Evolutionary conservation across 345 rosid genomes (phyloP).

Genomic region (Clausena lansium): DNA sequence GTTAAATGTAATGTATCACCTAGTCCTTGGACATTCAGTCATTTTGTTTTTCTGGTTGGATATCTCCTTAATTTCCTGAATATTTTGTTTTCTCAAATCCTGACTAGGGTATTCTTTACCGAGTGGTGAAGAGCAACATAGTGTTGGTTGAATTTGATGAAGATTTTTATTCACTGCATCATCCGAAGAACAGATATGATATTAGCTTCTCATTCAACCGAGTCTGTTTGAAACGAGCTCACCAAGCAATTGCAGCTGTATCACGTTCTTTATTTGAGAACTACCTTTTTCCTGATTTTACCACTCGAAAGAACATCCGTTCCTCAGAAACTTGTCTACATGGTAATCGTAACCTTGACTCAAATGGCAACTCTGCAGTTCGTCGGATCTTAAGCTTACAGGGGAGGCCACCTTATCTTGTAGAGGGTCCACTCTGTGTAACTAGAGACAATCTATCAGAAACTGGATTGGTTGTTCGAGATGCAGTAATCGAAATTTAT

Average conservation of each 20-base stretch:
- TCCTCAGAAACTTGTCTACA: neutral
- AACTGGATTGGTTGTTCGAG: slow-evolving; percentile 27
- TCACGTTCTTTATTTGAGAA: slow-evolving; percentile 21
- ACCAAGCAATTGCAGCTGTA: slow-evolving; percentile 35
- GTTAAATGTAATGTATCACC: neutral
- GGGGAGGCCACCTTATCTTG: slow-evolving; percentile 29
- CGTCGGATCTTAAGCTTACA: slow-evolving; percentile 10
- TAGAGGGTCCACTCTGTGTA: slow-evolving; percentile 29
- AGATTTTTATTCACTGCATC: slow-evolving; percentile 33
- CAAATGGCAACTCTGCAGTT: slow-evolving; percentile 16
- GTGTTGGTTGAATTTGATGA: slow-evolving; percentile 33
- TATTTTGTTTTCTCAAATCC: slow-evolving; percentile 1
- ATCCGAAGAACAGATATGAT: slow-evolving; percentile 25
- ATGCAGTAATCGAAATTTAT: slow-evolving; percentile 28
- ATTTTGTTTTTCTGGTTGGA: neutral
- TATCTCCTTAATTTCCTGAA: neutral
- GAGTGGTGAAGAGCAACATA: slow-evolving; percentile 20
- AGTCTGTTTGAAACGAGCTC: slow-evolving; percentile 39
- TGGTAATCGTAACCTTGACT: slow-evolving; percentile 6
- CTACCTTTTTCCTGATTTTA: slow-evolving; percentile 30
- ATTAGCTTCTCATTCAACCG: slow-evolving; percentile 46
- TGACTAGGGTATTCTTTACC: slow-evolving; percentile 28
- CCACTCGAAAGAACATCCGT: neutral
- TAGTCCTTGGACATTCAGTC: neutral
- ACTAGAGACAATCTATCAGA: slow-evolving; percentile 19